Base-by-base conservation (phyloP, 306 rosid genomes). In the Inga laurina region DNA sequence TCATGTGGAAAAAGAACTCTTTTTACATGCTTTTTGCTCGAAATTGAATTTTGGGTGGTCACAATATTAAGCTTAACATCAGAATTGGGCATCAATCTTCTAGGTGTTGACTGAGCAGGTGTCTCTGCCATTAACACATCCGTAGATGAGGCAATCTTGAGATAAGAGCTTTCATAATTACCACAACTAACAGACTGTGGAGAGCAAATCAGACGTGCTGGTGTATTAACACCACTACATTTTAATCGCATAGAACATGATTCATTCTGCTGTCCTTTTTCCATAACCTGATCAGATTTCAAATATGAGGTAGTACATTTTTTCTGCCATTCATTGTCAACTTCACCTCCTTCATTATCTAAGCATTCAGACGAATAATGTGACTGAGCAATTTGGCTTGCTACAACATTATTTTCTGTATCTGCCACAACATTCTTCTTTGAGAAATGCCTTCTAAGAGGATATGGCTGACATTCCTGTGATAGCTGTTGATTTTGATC, bases 101-200 rank as follows among this genome's bases (percentile, higher is more conserved):
- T 81, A 59, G 92, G 91, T 71, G 84, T 83, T 76, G 83, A 89
- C 83, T 82, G 97, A 37, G 81, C 81, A 27, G 97, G 98, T 30
- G 92, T 92, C 86, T 86, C 83, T 67, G 75, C 79, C 79, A 79
- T 54, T 46, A 85, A 69, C 57, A 82, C 83, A 83, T 85, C 89
- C 24, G 54, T 43, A 45, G 83, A 76, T n/a, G 85, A 81, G 66
- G 78, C 65, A 80, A 52, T 75, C 85, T 87, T 89, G 78, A 35
- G 48, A 75, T 79, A 67, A 64, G 91, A 88, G 86, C 90, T 87
- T 73, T 82, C 90, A 78, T 64, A 67, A 74, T n/a, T 52, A 54
- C 30, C 61, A 32, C 32, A 16, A 14, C 64, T n/a, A 66, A 9
- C 73, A 83, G 87, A 83, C 68, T 54, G 46, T 77, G 74, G 82